phyloP scores from a whole-genome alignment of 2,329 filamentous ascomycete species.

The Diaporthe sp. region DNA sequence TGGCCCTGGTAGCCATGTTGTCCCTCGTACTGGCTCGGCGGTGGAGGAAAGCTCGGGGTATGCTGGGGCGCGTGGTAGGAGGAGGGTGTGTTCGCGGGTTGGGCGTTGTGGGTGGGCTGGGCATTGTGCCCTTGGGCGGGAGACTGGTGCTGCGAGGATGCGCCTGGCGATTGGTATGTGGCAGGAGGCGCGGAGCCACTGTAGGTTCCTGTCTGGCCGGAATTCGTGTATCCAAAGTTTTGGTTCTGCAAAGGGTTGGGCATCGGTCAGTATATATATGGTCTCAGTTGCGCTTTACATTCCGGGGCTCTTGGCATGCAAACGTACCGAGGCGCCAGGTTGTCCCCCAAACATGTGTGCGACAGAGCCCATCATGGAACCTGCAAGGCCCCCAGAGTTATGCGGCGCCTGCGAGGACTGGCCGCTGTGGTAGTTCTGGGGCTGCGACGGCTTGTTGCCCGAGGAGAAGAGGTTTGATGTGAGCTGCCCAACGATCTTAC shows the following conservation, averaged over 20 bases:
- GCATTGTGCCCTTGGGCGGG: slow-evolving; percentile 49
- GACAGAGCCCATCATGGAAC: slow-evolving; percentile 68
- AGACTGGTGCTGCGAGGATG: slow-evolving; percentile 45
- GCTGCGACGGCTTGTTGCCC: slow-evolving; percentile 61
- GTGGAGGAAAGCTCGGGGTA: slow-evolving; percentile 41
- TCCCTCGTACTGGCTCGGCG: slow-evolving; percentile 36
- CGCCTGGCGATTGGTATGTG: slow-evolving; percentile 63
- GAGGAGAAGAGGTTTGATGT: slow-evolving; percentile 69
- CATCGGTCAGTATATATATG: slow-evolving; percentile 1
- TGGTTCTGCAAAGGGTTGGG: slow-evolving; percentile 48
- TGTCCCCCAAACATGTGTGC: slow-evolving; percentile 66
- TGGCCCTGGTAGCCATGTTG: slow-evolving; percentile 39
- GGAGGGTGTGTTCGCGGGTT: slow-evolving; percentile 42
- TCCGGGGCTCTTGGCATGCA: slow-evolving; percentile 21
- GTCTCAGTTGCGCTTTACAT: not conserved
- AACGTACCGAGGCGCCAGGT: slow-evolving; percentile 56
- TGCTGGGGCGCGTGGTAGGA: slow-evolving; percentile 48
- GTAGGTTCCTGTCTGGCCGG: slow-evolving; percentile 69
- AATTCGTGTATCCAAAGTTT: slow-evolving; percentile 75
- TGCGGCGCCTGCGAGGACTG: slow-evolving; percentile 56
- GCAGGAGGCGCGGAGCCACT: slow-evolving; percentile 74
- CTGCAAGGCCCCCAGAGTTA: slow-evolving; percentile 61
- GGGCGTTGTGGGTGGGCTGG: slow-evolving; percentile 48
- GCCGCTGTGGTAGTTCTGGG: slow-evolving; percentile 65
- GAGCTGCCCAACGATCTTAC: slow-evolving; percentile 71